Evolutionary conservation across 2,329 filamentous ascomycete species (phyloP).

Genomic region (Scortechinia acanthostroma): DNA sequence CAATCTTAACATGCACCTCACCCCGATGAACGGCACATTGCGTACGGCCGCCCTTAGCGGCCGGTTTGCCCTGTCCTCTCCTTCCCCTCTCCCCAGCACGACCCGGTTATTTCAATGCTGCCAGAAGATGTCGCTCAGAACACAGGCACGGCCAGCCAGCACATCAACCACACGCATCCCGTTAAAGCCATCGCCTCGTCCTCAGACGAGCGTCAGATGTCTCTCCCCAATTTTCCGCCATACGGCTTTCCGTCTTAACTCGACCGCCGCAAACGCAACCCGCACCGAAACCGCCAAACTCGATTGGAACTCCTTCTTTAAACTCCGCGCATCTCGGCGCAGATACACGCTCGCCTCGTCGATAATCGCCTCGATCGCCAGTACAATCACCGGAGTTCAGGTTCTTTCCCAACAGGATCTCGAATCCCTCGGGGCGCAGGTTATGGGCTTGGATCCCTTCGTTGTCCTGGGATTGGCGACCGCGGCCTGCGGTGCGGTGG

Average conservation of each 20-base stretch:
- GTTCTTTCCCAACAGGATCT: slow-evolving; percentile 44
- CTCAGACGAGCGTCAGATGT: too few relatives aligned
- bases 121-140: too few relatives aligned
- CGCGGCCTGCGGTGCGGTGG: slow-evolving; percentile 44
- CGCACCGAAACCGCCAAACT: slow-evolving; percentile 10
- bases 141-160: not conserved
- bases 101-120: too few relatives aligned
- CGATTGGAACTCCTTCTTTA: slow-evolving; percentile 60
- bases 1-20: too few relatives aligned
- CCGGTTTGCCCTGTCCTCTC: too few relatives aligned
- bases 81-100: too few relatives aligned
- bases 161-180: not conserved
- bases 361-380: slow-evolving; percentile 36
- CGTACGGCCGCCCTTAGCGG: too few relatives aligned
- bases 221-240: not conserved
- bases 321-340: slow-evolving; percentile 50
- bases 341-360: slow-evolving; percentile 52
- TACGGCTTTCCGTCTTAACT: not conserved
- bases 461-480: slow-evolving; percentile 51
- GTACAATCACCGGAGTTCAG: slow-evolving; percentile 32
- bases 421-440: slow-evolving; percentile 37
- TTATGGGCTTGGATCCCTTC: slow-evolving; percentile 54
- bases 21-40: too few relatives aligned
- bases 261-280: not conserved
- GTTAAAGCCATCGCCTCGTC: too few relatives aligned